Evolutionary conservation across 768 basidiomycete genomes (phyloP).

Genomic region (Trametes villosa): DNA sequence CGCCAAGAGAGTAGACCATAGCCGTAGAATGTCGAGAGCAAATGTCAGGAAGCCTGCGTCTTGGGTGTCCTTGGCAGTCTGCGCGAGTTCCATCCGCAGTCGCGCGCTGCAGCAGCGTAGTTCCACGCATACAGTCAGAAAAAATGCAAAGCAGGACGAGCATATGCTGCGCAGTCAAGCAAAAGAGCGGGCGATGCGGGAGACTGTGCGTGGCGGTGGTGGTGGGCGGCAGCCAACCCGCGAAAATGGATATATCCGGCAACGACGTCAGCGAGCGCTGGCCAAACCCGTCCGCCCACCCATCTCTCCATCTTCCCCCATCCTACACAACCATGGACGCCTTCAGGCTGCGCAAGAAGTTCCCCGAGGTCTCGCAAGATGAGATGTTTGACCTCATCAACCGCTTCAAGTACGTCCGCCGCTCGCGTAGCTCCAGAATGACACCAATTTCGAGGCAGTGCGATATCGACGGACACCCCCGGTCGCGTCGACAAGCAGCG

Average conservation of each 20-base stretch:
- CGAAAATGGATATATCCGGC: slow-evolving; percentile 23
- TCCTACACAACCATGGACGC: slow-evolving; percentile 63
- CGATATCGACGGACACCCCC: slow-evolving; percentile 76
- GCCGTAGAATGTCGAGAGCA: no score
- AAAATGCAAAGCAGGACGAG: no score
- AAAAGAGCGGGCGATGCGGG: no score
- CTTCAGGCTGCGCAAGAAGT: slow-evolving; percentile 88
- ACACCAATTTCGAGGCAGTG: slow-evolving; percentile 44
- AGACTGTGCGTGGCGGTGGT: no score
- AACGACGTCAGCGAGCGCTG: slow-evolving; percentile 26
- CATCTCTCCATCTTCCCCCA: slow-evolving; percentile 7
- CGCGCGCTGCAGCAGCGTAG: no score
- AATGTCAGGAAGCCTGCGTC: no score
- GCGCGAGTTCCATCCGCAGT: no score
- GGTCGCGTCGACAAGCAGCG: slow-evolving; percentile 83
- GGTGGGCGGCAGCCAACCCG: slow-evolving; percentile 6
- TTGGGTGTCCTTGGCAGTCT: no score
- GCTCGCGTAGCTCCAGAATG: not conserved
- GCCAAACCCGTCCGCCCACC: slow-evolving; percentile 1
- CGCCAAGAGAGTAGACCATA: no score
- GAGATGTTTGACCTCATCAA: slow-evolving; percentile 95
- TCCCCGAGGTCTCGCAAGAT: slow-evolving; percentile 87
- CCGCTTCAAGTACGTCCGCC: slow-evolving; percentile 85
- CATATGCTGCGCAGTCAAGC: no score
- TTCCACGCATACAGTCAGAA: no score